Conservation (phyloP, 2,329 filamentous ascomycete species). For the Fusarium haematococcum region DNA sequence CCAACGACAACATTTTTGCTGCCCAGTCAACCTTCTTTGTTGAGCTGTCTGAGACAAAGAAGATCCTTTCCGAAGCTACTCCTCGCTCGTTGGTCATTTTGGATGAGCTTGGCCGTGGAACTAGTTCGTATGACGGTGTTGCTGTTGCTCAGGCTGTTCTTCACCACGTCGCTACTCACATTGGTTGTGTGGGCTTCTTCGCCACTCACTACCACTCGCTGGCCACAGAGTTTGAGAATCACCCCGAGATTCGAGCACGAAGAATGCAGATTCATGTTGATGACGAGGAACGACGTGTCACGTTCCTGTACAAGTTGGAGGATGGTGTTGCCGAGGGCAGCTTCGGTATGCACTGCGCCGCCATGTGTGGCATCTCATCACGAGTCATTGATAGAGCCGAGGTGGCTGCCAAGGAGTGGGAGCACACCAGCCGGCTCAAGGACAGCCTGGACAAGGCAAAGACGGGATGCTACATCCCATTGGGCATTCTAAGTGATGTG, state of each 20-base stretch:
- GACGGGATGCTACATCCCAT: conserved; percentile 82
- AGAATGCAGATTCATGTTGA: conserved; percentile 97
- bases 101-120: conserved; percentile 95
- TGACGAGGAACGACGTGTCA: conserved; percentile 84
- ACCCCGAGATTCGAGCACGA: conserved; percentile 87
- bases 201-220: conserved; percentile 97
- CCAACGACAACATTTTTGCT: conserved; percentile 99
- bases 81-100: conserved; percentile 95
- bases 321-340: conserved; percentile 94
- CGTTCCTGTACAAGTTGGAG: conserved; percentile 95
- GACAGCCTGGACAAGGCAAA: conserved; percentile 87
- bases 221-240: conserved; percentile 87
- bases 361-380: conserved; percentile 93
- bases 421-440: conserved; percentile 91
- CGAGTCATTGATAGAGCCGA: conserved; percentile 89
- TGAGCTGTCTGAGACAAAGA: conserved; percentile 96
- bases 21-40: conserved; percentile 99
- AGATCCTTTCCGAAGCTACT: conserved; percentile 94
- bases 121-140: conserved; percentile 94
- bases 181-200: conserved; percentile 95
- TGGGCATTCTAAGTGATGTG: conserved; percentile 90
- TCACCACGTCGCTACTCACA: conserved; percentile 94
- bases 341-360: conserved; percentile 98
- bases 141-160: conserved; percentile 96
- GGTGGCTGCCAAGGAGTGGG: conserved; percentile 89